Evolutionary conservation across 345 rosid genomes (phyloP), one percentile per base, ranked within the genome.

Genomic region (Sisymbrium irio): DNA sequence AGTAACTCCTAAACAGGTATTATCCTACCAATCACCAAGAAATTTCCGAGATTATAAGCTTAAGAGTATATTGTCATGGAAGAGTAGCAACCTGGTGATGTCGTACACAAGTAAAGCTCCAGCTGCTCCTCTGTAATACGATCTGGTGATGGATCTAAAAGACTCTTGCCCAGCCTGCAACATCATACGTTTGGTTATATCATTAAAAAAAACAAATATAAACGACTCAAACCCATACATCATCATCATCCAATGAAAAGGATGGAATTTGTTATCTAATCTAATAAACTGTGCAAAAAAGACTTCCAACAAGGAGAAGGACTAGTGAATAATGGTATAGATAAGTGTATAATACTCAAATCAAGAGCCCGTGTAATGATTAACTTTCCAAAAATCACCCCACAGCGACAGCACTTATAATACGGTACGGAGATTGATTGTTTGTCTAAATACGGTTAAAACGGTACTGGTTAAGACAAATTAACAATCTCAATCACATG

Each of bases 41-140:
- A 37, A 62, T 71, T 12, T 20, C 22, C 4, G 9, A 19, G 22
- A 9, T 14, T 51, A 44, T 71, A 71, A 54, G 61, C 47, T 39
- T 39, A 71, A 50, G 40, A 28, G 5, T 54, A 62, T 1, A 65
- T 8, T n/a, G 11, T 39, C 28, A 45, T 28, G 15, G 14, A 20
- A 39, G 10, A 63, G 36, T 0, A 39, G 81, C 41, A 45, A 93
- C 98, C 98, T 88, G 78, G 98, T 94, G 67, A 91, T 94, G 71
- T 94, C 98, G 79, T 91, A 94, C 60, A 91, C 97, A 44, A 93
- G 83, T 79, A 93, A 90, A 27, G 98, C 98, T 60, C 97, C 98
- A 19, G 98, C 98, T n/a, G 98, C 97, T 47, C 98, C 98, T 80
- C 98, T 83, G 75, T 94, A 91, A 76, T 94, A 94, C 35, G 98